These are phyloP conservation scores for Zostera marina DNA, from an alignment of 116 monocot species.

Conservation along the genomic window DNA sequence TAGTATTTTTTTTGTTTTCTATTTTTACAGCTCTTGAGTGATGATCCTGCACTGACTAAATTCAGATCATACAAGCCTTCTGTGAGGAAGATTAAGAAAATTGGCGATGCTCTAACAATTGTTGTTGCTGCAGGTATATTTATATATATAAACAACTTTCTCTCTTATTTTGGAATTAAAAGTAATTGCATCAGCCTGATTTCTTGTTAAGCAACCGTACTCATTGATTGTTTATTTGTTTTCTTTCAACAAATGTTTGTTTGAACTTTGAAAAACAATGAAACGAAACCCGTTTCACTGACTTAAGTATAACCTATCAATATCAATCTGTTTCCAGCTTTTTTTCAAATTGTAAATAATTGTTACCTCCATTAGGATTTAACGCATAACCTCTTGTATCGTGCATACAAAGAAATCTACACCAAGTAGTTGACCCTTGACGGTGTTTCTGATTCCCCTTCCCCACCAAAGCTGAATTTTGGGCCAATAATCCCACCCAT, in stretches of 20 bases:
- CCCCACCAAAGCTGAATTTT: too few relatives aligned
- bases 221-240: not conserved
- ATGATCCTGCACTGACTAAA: constrained; percentile 70
- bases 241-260: not conserved
- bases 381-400: too few relatives aligned
- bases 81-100: constrained; percentile 44
- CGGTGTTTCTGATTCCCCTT: too few relatives aligned
- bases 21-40: constrained; percentile 68
- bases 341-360: too few relatives aligned
- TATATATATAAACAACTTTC: not conserved
- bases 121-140: constrained; percentile 46
- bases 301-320: too few relatives aligned
- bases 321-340: not conserved
- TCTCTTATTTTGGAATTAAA: not conserved
- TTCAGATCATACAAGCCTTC: constrained; percentile 75
- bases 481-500: too few relatives aligned
- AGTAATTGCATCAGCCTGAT: not conserved
- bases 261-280: not conserved
- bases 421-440: too few relatives aligned
- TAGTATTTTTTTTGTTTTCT: too few relatives aligned
- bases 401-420: too few relatives aligned
- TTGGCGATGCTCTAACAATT: constrained; percentile 48
- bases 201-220: not conserved
- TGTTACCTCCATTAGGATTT: too few relatives aligned
- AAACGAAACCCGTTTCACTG: too few relatives aligned